Conservation (phyloP, 495 filamentous ascomycete species). For the Articulospora tetracladia region DNA sequence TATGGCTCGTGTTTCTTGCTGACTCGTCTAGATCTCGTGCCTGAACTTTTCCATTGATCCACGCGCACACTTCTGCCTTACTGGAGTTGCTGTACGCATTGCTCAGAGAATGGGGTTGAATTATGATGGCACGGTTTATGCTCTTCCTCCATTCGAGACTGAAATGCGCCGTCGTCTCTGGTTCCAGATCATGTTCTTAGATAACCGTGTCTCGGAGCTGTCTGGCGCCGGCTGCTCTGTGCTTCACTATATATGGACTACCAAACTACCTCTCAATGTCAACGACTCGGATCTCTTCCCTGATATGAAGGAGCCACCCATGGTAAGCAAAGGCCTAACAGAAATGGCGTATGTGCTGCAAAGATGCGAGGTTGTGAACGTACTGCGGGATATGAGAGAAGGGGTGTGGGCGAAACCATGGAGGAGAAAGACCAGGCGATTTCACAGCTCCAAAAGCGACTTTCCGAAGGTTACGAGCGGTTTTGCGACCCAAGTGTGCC, state of each 20-base stretch:
- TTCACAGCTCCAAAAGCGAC: conserved; percentile 34
- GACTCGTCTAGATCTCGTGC: conserved; percentile 13
- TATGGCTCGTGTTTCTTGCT: too few species aligned
- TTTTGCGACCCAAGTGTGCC: conserved; percentile 57
- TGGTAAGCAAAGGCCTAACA: conserved; percentile 43
- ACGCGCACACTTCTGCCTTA: conserved; percentile 42
- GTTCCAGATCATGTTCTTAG: conserved; percentile 57
- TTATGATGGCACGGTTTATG: conserved; percentile 47
- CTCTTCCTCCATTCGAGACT: conserved; percentile 52
- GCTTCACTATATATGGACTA: conserved; percentile 59
- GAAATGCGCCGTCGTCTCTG: conserved; percentile 60
- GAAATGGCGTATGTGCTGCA: conserved; percentile 58
- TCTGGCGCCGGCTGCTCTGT: conserved; percentile 77
- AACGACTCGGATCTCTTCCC: conserved; percentile 28
- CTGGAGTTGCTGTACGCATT: conserved; percentile 41
- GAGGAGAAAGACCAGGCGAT: conserved; percentile 44
- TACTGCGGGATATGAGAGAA: conserved; percentile 33
- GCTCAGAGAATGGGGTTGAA: conserved; percentile 40
- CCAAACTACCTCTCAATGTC: conserved; percentile 35
- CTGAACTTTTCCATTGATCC: conserved; percentile 22
- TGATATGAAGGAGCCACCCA: conserved; percentile 1
- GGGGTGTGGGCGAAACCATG: conserved; percentile 27
- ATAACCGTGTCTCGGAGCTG: conserved; percentile 49
- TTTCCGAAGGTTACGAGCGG: conserved; percentile 44
- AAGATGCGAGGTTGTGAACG: conserved; percentile 41